These are phyloP conservation scores for Chondrostereum purpureum DNA, from an alignment of 1,284 basidiomycete species.

Conservation along the genomic window DNA sequence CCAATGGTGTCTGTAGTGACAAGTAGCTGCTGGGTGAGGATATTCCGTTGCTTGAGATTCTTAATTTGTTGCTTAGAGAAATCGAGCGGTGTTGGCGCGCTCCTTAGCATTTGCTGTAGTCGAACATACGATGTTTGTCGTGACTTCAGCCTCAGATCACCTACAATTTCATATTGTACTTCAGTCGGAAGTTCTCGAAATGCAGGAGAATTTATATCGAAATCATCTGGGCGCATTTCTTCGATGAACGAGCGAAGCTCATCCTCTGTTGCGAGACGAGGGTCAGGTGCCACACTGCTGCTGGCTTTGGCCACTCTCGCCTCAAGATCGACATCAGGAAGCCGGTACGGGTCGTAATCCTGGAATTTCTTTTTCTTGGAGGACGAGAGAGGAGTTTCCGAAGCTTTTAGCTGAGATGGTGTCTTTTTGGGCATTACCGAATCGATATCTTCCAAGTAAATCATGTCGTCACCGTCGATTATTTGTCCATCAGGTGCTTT, in stretches of 20 bases:
- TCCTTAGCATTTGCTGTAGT: conserved; percentile 84
- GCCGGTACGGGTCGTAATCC: conserved; percentile 78
- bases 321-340: conserved; percentile 70
- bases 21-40: conserved; percentile 91
- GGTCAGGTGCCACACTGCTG: conserved; percentile 63
- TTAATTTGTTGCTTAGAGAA: conserved; percentile 95
- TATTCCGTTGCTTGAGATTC: conserved; percentile 84
- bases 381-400: conserved; percentile 35
- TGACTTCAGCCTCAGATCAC: conserved; percentile 89
- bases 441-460: conserved; percentile 85
- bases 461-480: conserved; percentile 58
- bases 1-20: conserved; percentile 92
- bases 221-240: conserved; percentile 87
- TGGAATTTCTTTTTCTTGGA: conserved; percentile 57
- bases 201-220: conserved; percentile 82
- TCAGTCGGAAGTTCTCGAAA: conserved; percentile 93
- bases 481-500: conserved; percentile 34
- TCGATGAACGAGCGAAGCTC: conserved; percentile 88
- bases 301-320: conserved; percentile 54
- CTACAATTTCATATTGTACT: conserved; percentile 97
- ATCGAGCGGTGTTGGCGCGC: conserved; percentile 81
- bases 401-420: conserved; percentile 32
- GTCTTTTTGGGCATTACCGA: conserved; percentile 41
- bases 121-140: conserved; percentile 91
- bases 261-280: conserved; percentile 89